Evolutionary conservation across 495 filamentous ascomycete genomes (phyloP).

Genomic region (Apiosordaria backusii): DNA sequence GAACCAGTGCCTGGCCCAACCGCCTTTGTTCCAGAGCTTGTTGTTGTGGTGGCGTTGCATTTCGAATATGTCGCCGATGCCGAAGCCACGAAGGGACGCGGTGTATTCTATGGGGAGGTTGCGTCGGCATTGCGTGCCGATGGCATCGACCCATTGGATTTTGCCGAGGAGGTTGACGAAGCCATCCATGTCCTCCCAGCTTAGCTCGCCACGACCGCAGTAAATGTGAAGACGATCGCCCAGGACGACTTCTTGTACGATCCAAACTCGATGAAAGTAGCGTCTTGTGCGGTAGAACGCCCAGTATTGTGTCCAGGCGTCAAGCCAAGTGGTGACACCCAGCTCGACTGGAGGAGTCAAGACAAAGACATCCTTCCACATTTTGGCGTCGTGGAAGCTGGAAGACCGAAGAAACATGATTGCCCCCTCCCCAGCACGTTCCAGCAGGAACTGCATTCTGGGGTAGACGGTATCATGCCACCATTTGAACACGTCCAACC

Average conservation of each 20-base stretch:
- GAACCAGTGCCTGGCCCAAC: constrained; percentile 16
- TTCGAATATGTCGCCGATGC: constrained; percentile 9
- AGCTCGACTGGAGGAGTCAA: neutral
- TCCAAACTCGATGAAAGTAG: constrained; percentile 21
- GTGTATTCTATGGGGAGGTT: constrained; percentile 1
- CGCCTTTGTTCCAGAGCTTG: neutral
- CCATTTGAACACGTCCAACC: constrained; percentile 12
- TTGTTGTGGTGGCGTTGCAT: constrained; percentile 3
- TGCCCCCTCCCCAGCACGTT: neutral
- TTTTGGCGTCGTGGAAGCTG: constrained; percentile 8
- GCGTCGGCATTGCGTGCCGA: neutral
- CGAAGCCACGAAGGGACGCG: constrained; percentile 1
- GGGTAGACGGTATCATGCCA: constrained; percentile 11
- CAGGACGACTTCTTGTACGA: constrained; percentile 19
- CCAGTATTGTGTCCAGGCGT: constrained; percentile 12
- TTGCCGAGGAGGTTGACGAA: constrained; percentile 13
- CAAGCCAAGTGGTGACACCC: constrained; percentile 2
- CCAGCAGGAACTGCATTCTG: neutral
- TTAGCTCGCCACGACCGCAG: constrained; percentile 6
- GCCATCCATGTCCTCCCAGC: constrained; percentile 8
- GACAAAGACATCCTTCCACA: constrained; percentile 14
- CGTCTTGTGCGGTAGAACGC: constrained; percentile 14
- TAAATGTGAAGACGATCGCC: constrained; percentile 7
- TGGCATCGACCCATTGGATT: constrained; percentile 11
- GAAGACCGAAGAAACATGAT: constrained; percentile 9